phyloP scores from a whole-genome alignment of 495 filamentous ascomycete genomes.

The Penicillium odoratum region DNA sequence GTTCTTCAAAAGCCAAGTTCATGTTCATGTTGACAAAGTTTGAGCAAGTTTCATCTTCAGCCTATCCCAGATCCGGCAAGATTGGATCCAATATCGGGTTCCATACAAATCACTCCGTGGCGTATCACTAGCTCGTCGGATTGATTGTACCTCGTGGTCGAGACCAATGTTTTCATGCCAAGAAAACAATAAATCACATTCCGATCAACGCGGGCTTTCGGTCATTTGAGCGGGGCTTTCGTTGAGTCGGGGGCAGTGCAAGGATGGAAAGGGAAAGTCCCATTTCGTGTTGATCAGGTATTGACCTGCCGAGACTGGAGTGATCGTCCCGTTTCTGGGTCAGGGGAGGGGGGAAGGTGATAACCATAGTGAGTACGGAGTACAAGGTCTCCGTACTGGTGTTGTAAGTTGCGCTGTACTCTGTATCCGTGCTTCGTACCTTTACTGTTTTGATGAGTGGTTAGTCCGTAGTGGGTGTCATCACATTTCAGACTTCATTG shows the following conservation, averaged over 20 bases:
- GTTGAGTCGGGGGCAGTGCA: neutral
- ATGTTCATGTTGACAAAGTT: neutral
- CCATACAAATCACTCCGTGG: neutral
- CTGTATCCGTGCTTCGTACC: neutral
- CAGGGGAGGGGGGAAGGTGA: neutral
- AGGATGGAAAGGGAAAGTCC: neutral
- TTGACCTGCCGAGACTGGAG: neutral
- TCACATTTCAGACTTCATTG: no score
- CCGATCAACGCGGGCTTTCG: neutral
- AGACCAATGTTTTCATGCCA: constrained; percentile 19
- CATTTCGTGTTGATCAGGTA: neutral
- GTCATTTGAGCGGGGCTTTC: neutral
- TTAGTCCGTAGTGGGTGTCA: neutral
- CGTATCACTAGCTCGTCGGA: constrained; percentile 14
- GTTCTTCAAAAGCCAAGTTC: neutral
- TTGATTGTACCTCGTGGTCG: constrained; percentile 25
- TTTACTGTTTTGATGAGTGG: neutral
- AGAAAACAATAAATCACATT: constrained; percentile 2
- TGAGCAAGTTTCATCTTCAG: neutral
- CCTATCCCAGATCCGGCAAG: neutral
- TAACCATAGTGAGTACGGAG: neutral
- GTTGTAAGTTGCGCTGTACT: neutral
- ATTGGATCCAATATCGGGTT: constrained; percentile 5
- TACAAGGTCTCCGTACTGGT: neutral
- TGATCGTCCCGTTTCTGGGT: constrained; percentile 12